Percentiles rank a stretch among this genome's conserved stretches.
Conservation (phyloP, 2,329 filamentous ascomycete species). For the Pezicula rhizophila region DNA sequence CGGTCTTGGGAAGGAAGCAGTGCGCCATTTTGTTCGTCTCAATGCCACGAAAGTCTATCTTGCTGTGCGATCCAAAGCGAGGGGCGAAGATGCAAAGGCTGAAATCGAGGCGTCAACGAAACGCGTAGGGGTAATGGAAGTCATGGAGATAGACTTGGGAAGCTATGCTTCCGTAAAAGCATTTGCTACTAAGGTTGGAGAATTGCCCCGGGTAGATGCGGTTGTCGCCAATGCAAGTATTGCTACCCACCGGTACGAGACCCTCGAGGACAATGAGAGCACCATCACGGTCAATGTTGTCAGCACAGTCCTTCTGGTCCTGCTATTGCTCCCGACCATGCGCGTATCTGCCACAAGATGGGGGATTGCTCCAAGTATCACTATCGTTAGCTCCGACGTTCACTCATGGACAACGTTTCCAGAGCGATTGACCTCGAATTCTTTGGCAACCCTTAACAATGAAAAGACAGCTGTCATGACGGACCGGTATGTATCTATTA, state of each 20-base stretch:
- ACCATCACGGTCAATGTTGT: constrained; percentile 3
- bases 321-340: constrained; percentile 4
- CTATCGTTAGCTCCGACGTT: background rate
- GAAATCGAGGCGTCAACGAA: constrained; percentile 11
- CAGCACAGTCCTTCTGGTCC: constrained; percentile 1
- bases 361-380: background rate
- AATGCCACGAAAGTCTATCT: constrained; percentile 30
- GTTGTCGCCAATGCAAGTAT: constrained; percentile 7
- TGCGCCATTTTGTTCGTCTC: constrained; percentile 27
- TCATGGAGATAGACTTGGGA: constrained; percentile 3
- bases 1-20: constrained; percentile 33
- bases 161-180: constrained; percentile 2
- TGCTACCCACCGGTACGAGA: constrained; percentile 11
- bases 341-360: background rate
- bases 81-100: constrained; percentile 32
- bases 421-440: background rate
- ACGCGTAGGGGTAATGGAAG: constrained; percentile 28
- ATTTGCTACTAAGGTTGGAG: background rate
- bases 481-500: background rate
- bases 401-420: background rate
- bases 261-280: background rate
- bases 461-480: background rate
- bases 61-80: constrained; percentile 29
- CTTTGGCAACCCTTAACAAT: background rate
- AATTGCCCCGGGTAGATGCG: constrained; percentile 2